Evolutionary conservation across 208 protist species (phyloP).

Genomic region (Angomonas ambiguus): DNA sequence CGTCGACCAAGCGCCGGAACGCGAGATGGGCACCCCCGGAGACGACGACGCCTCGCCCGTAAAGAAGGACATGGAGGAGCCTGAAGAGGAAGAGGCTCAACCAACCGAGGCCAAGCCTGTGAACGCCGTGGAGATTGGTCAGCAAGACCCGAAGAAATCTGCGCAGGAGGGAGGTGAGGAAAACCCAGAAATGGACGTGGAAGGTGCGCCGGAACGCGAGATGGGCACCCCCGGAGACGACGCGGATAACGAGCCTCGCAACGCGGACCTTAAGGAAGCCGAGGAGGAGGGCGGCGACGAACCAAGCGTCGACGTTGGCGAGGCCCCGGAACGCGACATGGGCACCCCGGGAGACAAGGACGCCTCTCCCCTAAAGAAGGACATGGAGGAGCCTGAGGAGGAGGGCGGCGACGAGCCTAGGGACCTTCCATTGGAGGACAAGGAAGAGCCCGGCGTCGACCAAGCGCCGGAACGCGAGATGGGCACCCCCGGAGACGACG

Average conservation of each 20-base stretch:
- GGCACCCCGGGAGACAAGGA: conserved; percentile 8
- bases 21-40: conserved; percentile 17
- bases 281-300: conserved; percentile 3
- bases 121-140: neutral
- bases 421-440: neutral
- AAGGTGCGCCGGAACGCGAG: conserved; percentile 10
- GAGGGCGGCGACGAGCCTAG: neutral
- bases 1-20: conserved; percentile 3
- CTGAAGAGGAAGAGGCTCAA: neutral
- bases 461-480: conserved; percentile 11
- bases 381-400: conserved; percentile 5
- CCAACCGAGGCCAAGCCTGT: neutral
- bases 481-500: conserved; percentile 8
- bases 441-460: neutral
- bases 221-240: conserved; percentile 1
- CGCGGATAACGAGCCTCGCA: conserved; percentile 19
- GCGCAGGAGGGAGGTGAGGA: neutral
- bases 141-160: neutral
- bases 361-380: too few species aligned
- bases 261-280: conserved; percentile 8
- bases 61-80: conserved; percentile 3
- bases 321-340: neutral
- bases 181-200: neutral
- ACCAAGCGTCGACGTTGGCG: neutral
- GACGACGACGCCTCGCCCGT: conserved; percentile 22